Base-by-base conservation (phyloP, 2,329 filamentous ascomycete species). In the Dactylellina sp. region DNA sequence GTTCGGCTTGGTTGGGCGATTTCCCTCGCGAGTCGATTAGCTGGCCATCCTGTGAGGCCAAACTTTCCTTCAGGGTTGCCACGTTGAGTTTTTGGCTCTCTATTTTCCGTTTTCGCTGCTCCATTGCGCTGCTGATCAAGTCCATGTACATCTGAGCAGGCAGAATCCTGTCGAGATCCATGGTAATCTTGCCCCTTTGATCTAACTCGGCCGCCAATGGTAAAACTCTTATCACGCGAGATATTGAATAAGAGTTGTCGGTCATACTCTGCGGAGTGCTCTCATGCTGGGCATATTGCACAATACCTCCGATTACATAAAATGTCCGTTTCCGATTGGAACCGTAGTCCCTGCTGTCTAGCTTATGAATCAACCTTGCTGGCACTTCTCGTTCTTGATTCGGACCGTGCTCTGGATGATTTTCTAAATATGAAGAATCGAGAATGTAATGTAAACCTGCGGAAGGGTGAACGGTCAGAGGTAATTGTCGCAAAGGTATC, bases 371-470 rank as follows among this genome's bases (percentile, higher is more conserved):
- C n/a, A 74, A 7, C 11, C 70, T 39, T n/a, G 70, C 55, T 2
- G 47, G 70, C 14, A 74, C 32, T 2, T 56, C 47, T 57, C 40
- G 60, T 40, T 64, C 44, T 7, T 47, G 47, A 1, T 52, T 56
- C 0, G 75, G 77, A 9, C 77, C 77, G 7, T 59, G 35, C 5
- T 71, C 46, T 1, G 77, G 76, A 18, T 78, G 70, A 37, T 78
- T 77, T 47, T 75, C 40, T 0, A 76, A 25, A 18, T 76, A 65
- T 0, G 78, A 76, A 5, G 70, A 42, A 14, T 77, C 77, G 24
- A 77, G 74, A 12, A 62, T 76, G 50, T 79, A 79, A 52, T 79
- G 72, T 12, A 79, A 65, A 2, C 78, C 78, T 2, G 64, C 78
- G 0, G 76, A 78, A 7, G 78, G 77, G 42, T 79, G 78, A 3